Base-by-base conservation (phyloP, 2,329 filamentous ascomycete species). In the Penicillium sp. region DNA sequence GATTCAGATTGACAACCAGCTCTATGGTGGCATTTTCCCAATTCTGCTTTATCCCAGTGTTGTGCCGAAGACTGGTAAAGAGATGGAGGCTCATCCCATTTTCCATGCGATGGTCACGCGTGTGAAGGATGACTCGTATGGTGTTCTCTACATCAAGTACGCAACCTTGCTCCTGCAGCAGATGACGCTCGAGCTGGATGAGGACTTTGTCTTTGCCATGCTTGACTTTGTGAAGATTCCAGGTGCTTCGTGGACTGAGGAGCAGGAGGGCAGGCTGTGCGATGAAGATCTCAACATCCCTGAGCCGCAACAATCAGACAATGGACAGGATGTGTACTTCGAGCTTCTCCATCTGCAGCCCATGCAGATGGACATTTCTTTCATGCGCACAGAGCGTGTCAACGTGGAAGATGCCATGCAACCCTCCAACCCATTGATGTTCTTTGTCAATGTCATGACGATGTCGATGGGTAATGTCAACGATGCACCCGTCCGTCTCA, bases 401-500 rank as follows among this genome's bases (percentile, higher is more conserved):
- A 99, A 99, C 61, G 93, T 90, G 2, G 93, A 97, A 71, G 92
- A 97, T 72, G 95, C 94, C 64, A 89, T 92, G 44, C 91, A 90
- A 13, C 91, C 91, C 1, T 86, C 85, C 40, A 99, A 96, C 68
- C 95, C 95, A 0, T 82, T 99, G 72, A 97, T 97, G 92, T 99
- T 97, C 78, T 92, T 97, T 70, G 87, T 97, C 72, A 97, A 99
- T 68, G 90, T 97, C 62, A 87, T 99, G 79, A 97, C 95, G 0
- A 99, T 99, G 94, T 96, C 94, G 13, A 94, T 99, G 67, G 94
- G 94, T 60, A 99, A 99, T 67, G 91, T 99, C 79, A 99, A 99
- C 67, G 95, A 99, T 74, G 94, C 94, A 6, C 95, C 94, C 0
- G 87, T 99, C 49, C 87, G 91, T 45, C 86, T 99, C 70, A 99